Evolutionary conservation across 441 rosid genomes (phyloP).

Genomic region (Theobroma grandiflorum): DNA sequence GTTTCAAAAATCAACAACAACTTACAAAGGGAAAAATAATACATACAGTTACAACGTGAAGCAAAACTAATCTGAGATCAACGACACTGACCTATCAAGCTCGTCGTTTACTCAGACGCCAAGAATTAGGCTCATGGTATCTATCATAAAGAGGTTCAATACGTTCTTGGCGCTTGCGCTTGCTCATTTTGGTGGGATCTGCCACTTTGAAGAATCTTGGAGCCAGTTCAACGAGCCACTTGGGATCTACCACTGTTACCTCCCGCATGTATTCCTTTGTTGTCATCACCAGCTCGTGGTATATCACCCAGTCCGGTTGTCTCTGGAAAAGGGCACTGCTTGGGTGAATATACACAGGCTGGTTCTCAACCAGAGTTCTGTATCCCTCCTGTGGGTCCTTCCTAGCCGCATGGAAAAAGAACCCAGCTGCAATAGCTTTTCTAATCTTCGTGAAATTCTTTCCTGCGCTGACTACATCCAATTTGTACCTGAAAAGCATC

Average conservation of each 20-base stretch:
- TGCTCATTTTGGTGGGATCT: conserved; percentile 75
- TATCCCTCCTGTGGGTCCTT: conserved; percentile 87
- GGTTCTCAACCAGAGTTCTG: conserved; percentile 91
- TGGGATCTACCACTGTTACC: conserved; percentile 69
- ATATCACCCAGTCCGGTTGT: conserved; percentile 96
- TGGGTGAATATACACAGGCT: conserved; percentile 91
- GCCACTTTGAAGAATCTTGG: conserved; percentile 77
- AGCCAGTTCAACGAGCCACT: conserved; percentile 76
- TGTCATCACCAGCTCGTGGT: conserved; percentile 95
- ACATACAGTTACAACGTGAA: too few species aligned
- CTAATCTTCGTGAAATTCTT: conserved; percentile 61
- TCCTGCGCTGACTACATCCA: conserved; percentile 88
- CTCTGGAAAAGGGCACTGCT: conserved; percentile 96
- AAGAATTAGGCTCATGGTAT: conserved; percentile 76
- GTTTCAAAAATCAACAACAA: too few species aligned
- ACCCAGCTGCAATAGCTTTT: conserved; percentile 19
- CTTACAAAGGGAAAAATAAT: too few species aligned
- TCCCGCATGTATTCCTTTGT: conserved; percentile 67
- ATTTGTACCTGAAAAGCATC: conserved; percentile 65
- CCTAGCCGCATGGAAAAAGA: conserved; percentile 18
- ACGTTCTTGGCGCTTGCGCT: conserved; percentile 76
- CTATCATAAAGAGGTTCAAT: conserved; percentile 74
- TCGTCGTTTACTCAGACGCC: conserved; percentile 75
- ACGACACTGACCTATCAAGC: conserved; percentile 40
- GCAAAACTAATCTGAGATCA: conserved; percentile 26